Conservation (phyloP, 1,139 yeast genomes). For the Protomyces inundatus region DNA sequence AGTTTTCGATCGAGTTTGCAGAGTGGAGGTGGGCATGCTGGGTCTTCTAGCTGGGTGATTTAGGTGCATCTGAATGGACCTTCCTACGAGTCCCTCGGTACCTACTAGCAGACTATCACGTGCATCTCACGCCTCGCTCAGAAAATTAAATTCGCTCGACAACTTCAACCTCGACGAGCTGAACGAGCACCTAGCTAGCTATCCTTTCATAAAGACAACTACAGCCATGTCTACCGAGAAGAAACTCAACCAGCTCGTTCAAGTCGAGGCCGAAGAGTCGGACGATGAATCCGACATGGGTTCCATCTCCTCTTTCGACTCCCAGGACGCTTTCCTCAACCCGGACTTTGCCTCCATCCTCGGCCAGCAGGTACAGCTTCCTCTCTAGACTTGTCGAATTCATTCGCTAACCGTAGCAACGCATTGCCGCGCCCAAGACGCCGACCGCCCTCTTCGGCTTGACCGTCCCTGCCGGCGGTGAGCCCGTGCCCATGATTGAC, state of each 20-base stretch:
- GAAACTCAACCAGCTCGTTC: background rate
- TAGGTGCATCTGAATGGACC: no score
- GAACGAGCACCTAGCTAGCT: background rate
- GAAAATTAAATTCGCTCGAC: background rate
- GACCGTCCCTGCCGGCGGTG: slow-evolving; percentile 25
- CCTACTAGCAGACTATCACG: background rate
- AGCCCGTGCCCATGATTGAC: slow-evolving; percentile 65
- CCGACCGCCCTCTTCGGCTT: slow-evolving; percentile 18
- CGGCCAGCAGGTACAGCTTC: slow-evolving; percentile 4
- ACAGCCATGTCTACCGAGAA: background rate
- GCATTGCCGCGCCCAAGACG: slow-evolving; percentile 18
- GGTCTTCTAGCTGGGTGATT: no score
- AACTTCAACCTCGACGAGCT: background rate
- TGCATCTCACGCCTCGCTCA: background rate
- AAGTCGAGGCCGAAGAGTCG: background rate
- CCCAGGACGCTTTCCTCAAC: slow-evolving; percentile 15
- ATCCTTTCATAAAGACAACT: background rate
- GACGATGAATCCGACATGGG: background rate
- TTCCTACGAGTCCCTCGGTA: no score
- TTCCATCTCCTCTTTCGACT: background rate
- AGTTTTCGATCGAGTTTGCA: background rate
- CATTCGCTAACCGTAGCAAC: background rate
- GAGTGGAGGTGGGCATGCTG: background rate
- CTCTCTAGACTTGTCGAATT: background rate
- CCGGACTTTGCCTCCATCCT: slow-evolving; percentile 25